Evolutionary conservation across 163 green algal genomes (phyloP).

Genomic region (Scenedesmus sp.): DNA sequence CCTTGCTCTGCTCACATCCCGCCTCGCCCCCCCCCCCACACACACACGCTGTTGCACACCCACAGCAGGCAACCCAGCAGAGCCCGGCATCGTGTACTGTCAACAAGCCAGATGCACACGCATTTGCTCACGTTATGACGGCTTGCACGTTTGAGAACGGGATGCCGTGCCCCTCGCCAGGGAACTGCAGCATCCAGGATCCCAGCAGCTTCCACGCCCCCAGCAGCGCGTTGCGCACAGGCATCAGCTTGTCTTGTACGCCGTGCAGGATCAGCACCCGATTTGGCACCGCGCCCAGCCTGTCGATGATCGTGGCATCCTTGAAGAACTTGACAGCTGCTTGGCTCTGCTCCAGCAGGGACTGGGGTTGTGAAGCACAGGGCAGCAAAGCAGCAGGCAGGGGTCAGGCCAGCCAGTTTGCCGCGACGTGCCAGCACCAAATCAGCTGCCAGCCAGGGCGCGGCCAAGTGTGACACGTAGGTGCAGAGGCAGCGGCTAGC

Average conservation of each 20-base stretch:
- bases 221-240: slow-evolving; percentile 21
- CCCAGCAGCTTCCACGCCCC: slow-evolving; percentile 22
- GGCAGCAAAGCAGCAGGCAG: neutral
- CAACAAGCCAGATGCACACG: too few relatives aligned
- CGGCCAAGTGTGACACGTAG: neutral
- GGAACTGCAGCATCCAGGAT: slow-evolving; percentile 43
- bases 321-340: slow-evolving; percentile 34
- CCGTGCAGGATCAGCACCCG: slow-evolving; percentile 48
- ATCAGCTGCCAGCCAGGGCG: neutral
- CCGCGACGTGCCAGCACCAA: too few relatives aligned
- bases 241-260: slow-evolving; percentile 41
- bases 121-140: slow-evolving; percentile 20
- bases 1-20: too few relatives aligned
- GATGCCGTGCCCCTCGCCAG: slow-evolving; percentile 28
- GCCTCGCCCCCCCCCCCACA: too few relatives aligned
- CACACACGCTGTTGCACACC: too few relatives aligned
- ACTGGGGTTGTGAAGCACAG: neutral
- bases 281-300: neutral
- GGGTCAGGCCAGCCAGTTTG: neutral
- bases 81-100: too few relatives aligned
- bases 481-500: too few relatives aligned
- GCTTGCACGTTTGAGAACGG: slow-evolving; percentile 36
- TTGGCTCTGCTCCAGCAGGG: neutral
- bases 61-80: too few relatives aligned
- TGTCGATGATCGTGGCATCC: neutral